phyloP scores from a whole-genome alignment of 306 rosid genomes.

The Malus domestica region DNA sequence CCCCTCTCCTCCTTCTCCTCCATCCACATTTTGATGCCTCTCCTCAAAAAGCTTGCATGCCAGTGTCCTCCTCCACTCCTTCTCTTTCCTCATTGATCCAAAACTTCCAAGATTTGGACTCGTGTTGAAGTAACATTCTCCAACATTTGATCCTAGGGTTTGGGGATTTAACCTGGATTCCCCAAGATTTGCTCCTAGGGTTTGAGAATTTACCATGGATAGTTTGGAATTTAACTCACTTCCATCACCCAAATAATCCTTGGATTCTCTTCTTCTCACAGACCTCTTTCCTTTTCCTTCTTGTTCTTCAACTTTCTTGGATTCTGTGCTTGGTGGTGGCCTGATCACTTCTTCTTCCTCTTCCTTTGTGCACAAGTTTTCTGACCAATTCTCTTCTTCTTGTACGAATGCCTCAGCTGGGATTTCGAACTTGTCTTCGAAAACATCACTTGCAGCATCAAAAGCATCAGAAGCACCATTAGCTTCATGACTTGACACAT shows the following conservation, averaged over 20 bases:
- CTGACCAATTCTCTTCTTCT: background rate
- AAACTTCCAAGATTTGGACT: constrained; percentile 40
- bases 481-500: constrained; percentile 9
- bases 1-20: constrained; percentile 48
- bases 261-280: constrained; percentile 40
- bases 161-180: constrained; percentile 30
- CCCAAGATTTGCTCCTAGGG: constrained; percentile 19
- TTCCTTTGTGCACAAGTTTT: constrained; percentile 4
- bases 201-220: constrained; percentile 30
- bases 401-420: constrained; percentile 12
- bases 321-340: constrained; percentile 16
- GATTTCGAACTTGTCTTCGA: background rate
- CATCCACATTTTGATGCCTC: constrained; percentile 43
- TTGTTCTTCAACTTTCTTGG: constrained; percentile 50
- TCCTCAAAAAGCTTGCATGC: constrained; percentile 94
- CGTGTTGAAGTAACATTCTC: constrained; percentile 21
- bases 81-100: constrained; percentile 87
- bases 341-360: constrained; percentile 20
- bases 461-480: background rate
- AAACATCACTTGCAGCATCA: constrained; percentile 7
- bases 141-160: constrained; percentile 16
- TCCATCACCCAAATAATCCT: constrained; percentile 11
- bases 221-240: background rate
- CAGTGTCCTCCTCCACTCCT: constrained; percentile 89
- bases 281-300: constrained; percentile 17